Evolutionary conservation across 352 stramenopile species (phyloP), one percentile per base, ranked within the genome.

Genomic region (Globisporangium alternatum): DNA sequence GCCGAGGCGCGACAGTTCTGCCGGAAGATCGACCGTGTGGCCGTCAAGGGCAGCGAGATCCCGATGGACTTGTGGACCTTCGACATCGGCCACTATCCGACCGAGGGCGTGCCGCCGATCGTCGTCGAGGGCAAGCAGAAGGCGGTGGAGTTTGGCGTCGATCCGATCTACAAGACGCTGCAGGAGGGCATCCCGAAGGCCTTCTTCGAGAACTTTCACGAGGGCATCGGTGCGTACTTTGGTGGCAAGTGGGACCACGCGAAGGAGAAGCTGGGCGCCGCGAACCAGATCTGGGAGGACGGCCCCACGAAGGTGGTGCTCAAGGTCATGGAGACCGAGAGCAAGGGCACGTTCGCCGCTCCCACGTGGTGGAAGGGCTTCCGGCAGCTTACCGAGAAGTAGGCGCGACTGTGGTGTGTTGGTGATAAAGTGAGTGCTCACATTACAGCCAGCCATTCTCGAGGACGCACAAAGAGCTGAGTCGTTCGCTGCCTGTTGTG

Each of bases 21-120:
- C 54, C 80, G 97, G 13, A 95, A 98, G 63, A 88, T 99, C 56
- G 97, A 99, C 69, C 91, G 91, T 37, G 95, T 99, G 1, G 97
- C 91, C 45, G 95, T 99, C 30, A 99, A 99, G 81, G 97, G 97
- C 13, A 98, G 91, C 56, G 95, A 95, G 61, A 96, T 97, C 62
- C 93, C 93, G 2, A 97, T 98, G 82, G 88, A 95, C 19, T 68
- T 98, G 48, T 98, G 92, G 85, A 98, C 94, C 0, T 98, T 97
- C 60, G 94, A 98, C 76, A 95, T 98, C 62, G 84, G 86, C 4
- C 78, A 88, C 62, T 97, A 93, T 58, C 74, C 86, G 6, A 47
- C 66, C 13, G 81, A 91, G 45, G 79, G 83, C 0, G 65, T 93
- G 0, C 57, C 57, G 0, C 80, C 84, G 12, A 78, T 80, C 15